Evolutionary conservation across 352 stramenopile species (phyloP).

Genomic region (Aphanomyces invadans): DNA sequence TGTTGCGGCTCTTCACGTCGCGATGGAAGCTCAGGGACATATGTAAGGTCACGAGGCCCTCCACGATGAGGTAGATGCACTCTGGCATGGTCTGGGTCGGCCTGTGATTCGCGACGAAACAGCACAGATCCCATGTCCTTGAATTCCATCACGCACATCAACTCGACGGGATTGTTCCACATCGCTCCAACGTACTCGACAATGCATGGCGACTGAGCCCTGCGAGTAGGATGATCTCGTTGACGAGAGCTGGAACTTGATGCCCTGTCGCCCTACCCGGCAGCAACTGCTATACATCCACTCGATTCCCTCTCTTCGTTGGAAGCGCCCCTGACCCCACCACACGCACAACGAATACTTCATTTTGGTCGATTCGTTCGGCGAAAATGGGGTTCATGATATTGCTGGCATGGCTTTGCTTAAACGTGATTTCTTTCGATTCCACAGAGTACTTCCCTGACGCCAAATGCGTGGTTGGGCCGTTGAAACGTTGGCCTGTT

Average conservation of each 20-base stretch:
- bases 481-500: no score
- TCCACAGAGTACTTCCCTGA: no score
- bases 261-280: background rate
- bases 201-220: constrained; percentile 47
- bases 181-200: constrained; percentile 42
- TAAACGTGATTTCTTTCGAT: no score
- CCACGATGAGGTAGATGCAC: constrained; percentile 34
- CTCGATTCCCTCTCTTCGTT: background rate
- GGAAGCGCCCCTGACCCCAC: constrained; percentile 5
- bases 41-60: constrained; percentile 39
- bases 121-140: constrained; percentile 38
- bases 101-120: constrained; percentile 32
- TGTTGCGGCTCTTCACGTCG: constrained; percentile 41
- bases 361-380: background rate
- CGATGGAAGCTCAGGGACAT: constrained; percentile 35
- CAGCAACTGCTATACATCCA: constrained; percentile 12
- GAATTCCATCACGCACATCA: constrained; percentile 44
- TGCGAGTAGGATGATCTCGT: constrained; percentile 46
- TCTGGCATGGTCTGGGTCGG: constrained; percentile 18
- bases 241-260: constrained; percentile 39
- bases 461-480: no score
- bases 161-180: constrained; percentile 42
- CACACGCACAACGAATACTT: background rate
- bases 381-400: background rate
- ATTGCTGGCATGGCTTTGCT: no score